Evolutionary conservation across 805 yeast genomes (phyloP).

Genomic region (Kuraishia piskuri): DNA sequence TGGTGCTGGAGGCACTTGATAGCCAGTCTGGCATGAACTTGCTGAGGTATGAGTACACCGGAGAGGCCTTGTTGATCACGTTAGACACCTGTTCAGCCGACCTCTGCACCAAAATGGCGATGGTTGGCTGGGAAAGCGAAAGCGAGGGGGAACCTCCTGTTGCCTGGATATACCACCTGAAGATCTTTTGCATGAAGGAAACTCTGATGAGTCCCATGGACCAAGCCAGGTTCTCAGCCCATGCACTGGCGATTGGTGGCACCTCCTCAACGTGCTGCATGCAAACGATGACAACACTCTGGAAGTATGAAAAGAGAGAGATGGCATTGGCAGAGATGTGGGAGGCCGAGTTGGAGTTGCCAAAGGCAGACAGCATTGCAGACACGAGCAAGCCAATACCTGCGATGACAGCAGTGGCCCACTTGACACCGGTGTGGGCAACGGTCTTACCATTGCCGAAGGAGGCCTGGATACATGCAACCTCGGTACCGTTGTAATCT

Average conservation of each 20-base stretch:
- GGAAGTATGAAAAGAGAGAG: slow-evolving; percentile 80
- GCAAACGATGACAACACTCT: slow-evolving; percentile 72
- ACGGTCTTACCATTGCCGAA: slow-evolving; percentile 77
- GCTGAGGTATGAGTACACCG: slow-evolving; percentile 10
- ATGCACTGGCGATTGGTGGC: slow-evolving; percentile 88
- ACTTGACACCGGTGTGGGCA: slow-evolving; percentile 70
- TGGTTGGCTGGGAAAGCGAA: slow-evolving; percentile 50
- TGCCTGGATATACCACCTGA: slow-evolving; percentile 77
- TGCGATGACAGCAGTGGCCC: slow-evolving; percentile 90
- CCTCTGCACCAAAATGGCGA: slow-evolving; percentile 71
- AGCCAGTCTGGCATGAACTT: slow-evolving; percentile 8
- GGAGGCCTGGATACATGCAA: slow-evolving; percentile 72
- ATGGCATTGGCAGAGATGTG: slow-evolving; percentile 83
- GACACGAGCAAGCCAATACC: slow-evolving; percentile 81
- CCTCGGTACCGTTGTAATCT: slow-evolving; percentile 25
- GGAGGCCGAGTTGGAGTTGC: slow-evolving; percentile 84
- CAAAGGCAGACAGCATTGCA: slow-evolving; percentile 76
- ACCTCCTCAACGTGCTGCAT: slow-evolving; percentile 81
- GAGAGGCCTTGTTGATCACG: slow-evolving; percentile 9
- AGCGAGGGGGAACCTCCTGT: slow-evolving; percentile 84
- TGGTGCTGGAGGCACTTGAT: neutral
- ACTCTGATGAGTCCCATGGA: slow-evolving; percentile 84
- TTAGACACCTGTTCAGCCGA: slow-evolving; percentile 24
- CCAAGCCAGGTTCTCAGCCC: slow-evolving; percentile 93
- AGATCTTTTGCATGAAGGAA: slow-evolving; percentile 73